Conservation (phyloP, 139 green algal genomes). For the Closterium sp. region DNA sequence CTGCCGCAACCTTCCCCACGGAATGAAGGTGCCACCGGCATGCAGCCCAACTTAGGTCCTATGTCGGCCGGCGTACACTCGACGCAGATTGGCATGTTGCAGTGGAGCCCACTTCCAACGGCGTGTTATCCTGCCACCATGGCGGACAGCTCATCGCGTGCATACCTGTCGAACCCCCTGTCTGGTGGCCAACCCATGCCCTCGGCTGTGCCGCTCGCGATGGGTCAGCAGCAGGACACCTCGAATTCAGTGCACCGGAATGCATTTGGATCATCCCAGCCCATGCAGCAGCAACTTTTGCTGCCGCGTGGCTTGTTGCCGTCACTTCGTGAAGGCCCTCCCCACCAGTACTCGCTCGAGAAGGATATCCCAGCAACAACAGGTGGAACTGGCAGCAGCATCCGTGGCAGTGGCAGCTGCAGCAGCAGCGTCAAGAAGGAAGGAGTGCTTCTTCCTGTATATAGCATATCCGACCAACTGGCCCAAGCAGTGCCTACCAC, state of each 20-base stretch:
- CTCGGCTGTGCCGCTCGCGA: not conserved
- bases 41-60: too few relatives aligned
- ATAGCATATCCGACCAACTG: not conserved
- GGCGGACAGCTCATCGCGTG: not conserved
- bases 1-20: not conserved
- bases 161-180: not conserved
- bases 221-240: not conserved
- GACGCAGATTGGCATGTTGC: not conserved
- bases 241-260: not conserved
- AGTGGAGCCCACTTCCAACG: not conserved
- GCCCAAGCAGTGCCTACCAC: not conserved
- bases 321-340: too few relatives aligned
- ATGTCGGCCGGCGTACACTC: not conserved
- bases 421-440: not conserved
- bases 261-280: not conserved
- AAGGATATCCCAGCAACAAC: not conserved
- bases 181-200: not conserved
- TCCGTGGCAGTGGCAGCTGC: not conserved
- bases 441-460: not conserved
- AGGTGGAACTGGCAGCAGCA: not conserved
- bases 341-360: not conserved
- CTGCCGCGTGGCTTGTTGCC: too few relatives aligned
- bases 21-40: not conserved
- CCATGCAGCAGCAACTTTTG: not conserved
- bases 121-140: not conserved